phyloP scores from a whole-genome alignment of 2,329 filamentous ascomycete species.

The Cercospora sesami region DNA sequence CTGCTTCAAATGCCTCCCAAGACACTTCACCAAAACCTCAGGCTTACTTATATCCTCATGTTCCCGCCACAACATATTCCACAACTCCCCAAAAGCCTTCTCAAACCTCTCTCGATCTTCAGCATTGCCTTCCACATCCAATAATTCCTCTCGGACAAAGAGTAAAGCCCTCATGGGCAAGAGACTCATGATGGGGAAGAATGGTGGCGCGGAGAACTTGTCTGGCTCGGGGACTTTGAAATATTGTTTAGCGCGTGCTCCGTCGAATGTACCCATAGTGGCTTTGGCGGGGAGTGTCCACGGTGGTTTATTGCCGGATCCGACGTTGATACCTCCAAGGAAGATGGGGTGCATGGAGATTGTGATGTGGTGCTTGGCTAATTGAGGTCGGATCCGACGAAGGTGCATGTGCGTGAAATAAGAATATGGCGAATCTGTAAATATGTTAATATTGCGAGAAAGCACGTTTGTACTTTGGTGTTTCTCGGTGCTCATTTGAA shows the following conservation, averaged over 20 bases:
- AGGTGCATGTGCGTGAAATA: conserved; percentile 23
- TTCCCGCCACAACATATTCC: conserved; percentile 62
- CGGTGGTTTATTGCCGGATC: conserved; percentile 66
- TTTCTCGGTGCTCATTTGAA: not conserved
- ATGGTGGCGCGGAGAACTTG: conserved; percentile 42
- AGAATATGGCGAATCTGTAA: conserved; percentile 17
- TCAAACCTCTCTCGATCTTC: conserved; percentile 51
- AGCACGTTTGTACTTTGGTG: not conserved
- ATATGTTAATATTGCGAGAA: not conserved
- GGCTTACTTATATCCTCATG: conserved; percentile 62
- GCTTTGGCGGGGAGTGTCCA: conserved; percentile 71
- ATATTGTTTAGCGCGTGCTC: conserved; percentile 52
- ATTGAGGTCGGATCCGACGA: conserved; percentile 17
- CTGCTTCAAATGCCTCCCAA: conserved; percentile 51
- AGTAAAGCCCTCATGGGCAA: conserved; percentile 51
- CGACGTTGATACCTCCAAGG: conserved; percentile 53
- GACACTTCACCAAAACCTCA: conserved; percentile 50
- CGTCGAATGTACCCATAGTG: conserved; percentile 56
- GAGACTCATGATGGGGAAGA: conserved; percentile 58
- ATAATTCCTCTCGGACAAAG: conserved; percentile 62
- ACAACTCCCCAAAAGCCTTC: conserved; percentile 56
- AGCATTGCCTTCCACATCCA: not conserved
- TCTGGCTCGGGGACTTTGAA: conserved; percentile 42
- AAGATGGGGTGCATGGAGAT: conserved; percentile 65
- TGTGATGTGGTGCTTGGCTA: conserved; percentile 17